Conservation (phyloP, 208 protist genomes). For the Herpetomonas tarakana region DNA sequence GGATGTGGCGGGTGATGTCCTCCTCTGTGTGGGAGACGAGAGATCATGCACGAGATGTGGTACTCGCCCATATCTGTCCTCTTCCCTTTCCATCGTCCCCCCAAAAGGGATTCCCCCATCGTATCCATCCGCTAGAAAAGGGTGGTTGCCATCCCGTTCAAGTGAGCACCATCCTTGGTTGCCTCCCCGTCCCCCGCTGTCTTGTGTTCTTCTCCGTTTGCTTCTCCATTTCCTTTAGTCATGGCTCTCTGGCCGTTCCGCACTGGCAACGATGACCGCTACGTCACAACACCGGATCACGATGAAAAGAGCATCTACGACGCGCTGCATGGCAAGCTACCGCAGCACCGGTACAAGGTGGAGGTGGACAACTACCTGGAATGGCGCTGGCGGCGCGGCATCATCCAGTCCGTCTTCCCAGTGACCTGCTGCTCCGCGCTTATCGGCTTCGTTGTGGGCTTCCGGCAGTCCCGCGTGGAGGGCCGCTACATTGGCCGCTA, state of each 20-base stretch:
- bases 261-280: slow-evolving; percentile 84
- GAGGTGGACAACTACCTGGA: slow-evolving; percentile 74
- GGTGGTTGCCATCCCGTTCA: no score
- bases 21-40: no score
- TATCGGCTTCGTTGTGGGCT: slow-evolving; percentile 59
- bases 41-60: no score
- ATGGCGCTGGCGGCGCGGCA: slow-evolving; percentile 79
- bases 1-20: no score
- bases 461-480: slow-evolving; percentile 69
- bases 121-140: no score
- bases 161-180: no score
- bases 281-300: slow-evolving; percentile 10
- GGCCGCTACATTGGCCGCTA: slow-evolving; percentile 79
- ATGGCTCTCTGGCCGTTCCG: slow-evolving; percentile 87
- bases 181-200: no score
- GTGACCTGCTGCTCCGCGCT: slow-evolving; percentile 61
- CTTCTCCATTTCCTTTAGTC: no score
- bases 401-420: slow-evolving; percentile 79
- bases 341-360: slow-evolving; percentile 51
- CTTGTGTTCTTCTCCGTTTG: no score
- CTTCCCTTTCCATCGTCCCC: no score
- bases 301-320: slow-evolving; percentile 68
- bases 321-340: slow-evolving; percentile 52
- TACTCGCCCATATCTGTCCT: no score
- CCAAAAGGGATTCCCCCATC: no score